Conservation (phyloP, 441 rosid species). For the Omphalea diandra region DNA sequence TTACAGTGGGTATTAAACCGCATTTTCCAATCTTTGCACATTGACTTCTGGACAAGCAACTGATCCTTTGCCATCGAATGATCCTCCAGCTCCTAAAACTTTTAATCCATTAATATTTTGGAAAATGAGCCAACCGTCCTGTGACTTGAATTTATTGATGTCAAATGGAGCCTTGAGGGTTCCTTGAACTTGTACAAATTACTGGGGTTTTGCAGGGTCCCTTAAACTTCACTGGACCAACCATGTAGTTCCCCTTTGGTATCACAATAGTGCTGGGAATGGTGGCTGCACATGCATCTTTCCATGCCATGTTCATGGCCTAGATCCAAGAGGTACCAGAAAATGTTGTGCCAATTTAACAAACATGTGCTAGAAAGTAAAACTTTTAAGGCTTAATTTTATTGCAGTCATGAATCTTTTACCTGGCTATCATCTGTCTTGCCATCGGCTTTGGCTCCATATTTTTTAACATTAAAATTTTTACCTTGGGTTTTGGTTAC, state of each 20-base stretch:
- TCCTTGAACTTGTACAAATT: slow-evolving; percentile 39
- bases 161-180: slow-evolving; percentile 37
- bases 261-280: slow-evolving; percentile 35
- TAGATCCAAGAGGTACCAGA: background rate
- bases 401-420: no score
- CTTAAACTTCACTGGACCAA: slow-evolving; percentile 22
- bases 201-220: slow-evolving; percentile 58
- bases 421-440: slow-evolving; percentile 33
- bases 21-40: slow-evolving; percentile 31
- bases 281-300: slow-evolving; percentile 43
- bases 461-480: slow-evolving; percentile 23
- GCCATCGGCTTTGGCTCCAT: slow-evolving; percentile 39
- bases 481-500: background rate
- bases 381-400: no score
- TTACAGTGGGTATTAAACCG: no score
- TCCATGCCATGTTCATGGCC: slow-evolving; percentile 44
- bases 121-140: slow-evolving; percentile 45
- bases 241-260: slow-evolving; percentile 39
- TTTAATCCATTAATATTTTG: slow-evolving; percentile 31
- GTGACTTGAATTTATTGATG: background rate
- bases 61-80: slow-evolving; percentile 58
- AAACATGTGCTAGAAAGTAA: no score
- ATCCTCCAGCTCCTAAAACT: slow-evolving; percentile 48
- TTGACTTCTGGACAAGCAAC: slow-evolving; percentile 31
- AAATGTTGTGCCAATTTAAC: background rate